Evolutionary conservation across 2,329 filamentous ascomycete species (phyloP).

Genomic region (Zymoseptoria tritici): DNA sequence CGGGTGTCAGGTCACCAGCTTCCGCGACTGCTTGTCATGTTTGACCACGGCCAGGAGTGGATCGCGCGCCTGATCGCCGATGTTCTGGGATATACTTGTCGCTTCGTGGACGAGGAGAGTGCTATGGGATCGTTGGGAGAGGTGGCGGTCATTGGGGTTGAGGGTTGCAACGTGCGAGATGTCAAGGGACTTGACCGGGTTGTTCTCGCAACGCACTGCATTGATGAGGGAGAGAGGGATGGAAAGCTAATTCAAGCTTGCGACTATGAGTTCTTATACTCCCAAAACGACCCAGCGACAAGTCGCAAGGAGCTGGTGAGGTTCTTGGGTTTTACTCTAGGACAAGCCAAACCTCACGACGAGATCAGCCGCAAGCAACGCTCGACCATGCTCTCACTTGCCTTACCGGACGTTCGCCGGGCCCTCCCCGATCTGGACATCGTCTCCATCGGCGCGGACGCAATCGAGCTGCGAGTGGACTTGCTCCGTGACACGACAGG

Average conservation of each 20-base stretch:
- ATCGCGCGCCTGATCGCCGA: slow-evolving; percentile 72
- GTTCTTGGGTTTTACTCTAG: slow-evolving; percentile 71
- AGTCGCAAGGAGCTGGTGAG: slow-evolving; percentile 68
- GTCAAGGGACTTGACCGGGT: slow-evolving; percentile 55
- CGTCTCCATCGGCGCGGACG: slow-evolving; percentile 76
- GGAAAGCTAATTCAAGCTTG: slow-evolving; percentile 56
- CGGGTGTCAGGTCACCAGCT: slow-evolving; percentile 27
- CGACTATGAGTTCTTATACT: slow-evolving; percentile 84
- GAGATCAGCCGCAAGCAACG: slow-evolving; percentile 68
- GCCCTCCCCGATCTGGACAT: slow-evolving; percentile 81
- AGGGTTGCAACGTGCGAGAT: slow-evolving; percentile 48
- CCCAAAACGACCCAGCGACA: slow-evolving; percentile 40
- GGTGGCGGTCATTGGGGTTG: slow-evolving; percentile 59
- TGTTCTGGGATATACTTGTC: slow-evolving; percentile 66
- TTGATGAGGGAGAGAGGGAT: slow-evolving; percentile 55
- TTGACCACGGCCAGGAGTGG: slow-evolving; percentile 62
- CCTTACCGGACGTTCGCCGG: slow-evolving; percentile 76
- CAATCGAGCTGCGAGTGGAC: slow-evolving; percentile 78
- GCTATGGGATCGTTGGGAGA: slow-evolving; percentile 50
- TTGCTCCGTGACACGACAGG: slow-evolving; percentile 63
- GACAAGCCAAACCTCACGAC: slow-evolving; percentile 71
- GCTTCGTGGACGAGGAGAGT: slow-evolving; percentile 45
- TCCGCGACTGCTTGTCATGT: slow-evolving; percentile 50
- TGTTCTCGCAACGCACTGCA: slow-evolving; percentile 68
- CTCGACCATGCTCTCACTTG: slow-evolving; percentile 81